Base-by-base conservation (phyloP, 1,139 yeast species). In the Chernovozyma sophiae-reginae region DNA sequence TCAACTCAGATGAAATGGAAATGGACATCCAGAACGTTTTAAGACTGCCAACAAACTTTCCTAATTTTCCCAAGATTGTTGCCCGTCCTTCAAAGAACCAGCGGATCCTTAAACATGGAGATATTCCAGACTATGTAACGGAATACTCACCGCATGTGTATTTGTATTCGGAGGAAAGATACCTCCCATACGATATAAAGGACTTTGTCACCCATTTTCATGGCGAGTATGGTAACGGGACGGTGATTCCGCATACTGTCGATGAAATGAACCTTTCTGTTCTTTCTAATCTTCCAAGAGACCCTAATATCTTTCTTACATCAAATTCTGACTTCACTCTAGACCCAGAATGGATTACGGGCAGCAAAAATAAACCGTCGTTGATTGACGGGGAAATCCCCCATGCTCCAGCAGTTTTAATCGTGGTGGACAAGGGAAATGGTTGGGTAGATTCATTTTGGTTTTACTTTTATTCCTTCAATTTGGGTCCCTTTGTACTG, bases 401-500 rank as follows among this genome's bases (percentile, higher is more conserved):
- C 36, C 66, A 81, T 46, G 96, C 95, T 0, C 96, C 97, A 0
- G 90, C 95, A 0, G 72, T 82, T 0, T 61, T 90, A 33, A 73
- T 90, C 23, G 90, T 86, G 1, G 92, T 86, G 0, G 97, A 90
- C 55, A 89, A 89, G 54, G 97, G 96, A 0, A 83, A 86, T 47
- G 96, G 96, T 3, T 82, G 94, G 78, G 79, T 83, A 1, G 98
- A 92, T 57, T 89, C 97, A 0, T 92, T 77, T 55, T 92, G 97
- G 97, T 92, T 92, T 58, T 90, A 86, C 58, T 92, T 92, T 54
- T 92, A 92, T 55, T 85, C 96, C 1, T 92, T 90, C 65, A 92
- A 92, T 53, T 66, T 86, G 48, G 98, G 98, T 0, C 97, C 98
- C 0, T 92, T 81, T 60, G 97, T 92, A 12, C 90, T 90, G 97